These are phyloP conservation scores for Gleditsia sinensis DNA, from an alignment of 306 rosid species.

Conservation along the genomic window DNA sequence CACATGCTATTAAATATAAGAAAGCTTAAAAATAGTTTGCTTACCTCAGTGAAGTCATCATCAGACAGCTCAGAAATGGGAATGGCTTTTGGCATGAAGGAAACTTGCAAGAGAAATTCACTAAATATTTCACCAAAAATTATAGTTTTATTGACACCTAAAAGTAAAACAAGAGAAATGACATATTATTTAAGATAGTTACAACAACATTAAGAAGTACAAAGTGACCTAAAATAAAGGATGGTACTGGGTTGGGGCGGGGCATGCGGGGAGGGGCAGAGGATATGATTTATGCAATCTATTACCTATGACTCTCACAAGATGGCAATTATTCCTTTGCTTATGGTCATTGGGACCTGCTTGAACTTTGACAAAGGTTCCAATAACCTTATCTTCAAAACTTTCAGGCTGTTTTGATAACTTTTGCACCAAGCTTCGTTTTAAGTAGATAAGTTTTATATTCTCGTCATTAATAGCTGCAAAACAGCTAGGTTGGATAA, in stretches of 20 bases:
- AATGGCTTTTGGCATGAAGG: conserved; percentile 38
- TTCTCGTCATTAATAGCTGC: conserved; percentile 49
- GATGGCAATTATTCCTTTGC: conserved; percentile 37
- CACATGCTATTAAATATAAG: not conserved
- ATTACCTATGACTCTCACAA: conserved; percentile 44
- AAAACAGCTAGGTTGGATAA: conserved; percentile 28
- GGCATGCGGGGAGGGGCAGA: not conserved
- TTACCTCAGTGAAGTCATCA: conserved; percentile 71
- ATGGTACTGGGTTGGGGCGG: no score
- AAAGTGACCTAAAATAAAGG: not conserved
- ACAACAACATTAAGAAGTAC: conserved; percentile 4
- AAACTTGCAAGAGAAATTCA: conserved; percentile 57
- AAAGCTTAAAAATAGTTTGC: not conserved
- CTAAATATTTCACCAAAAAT: conserved; percentile 21
- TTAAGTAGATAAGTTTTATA: conserved; percentile 55
- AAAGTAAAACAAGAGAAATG: conserved; percentile 18
- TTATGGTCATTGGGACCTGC: conserved; percentile 32
- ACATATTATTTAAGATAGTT: conserved; percentile 7
- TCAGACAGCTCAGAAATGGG: conserved; percentile 62
- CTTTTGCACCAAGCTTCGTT: conserved; percentile 59
- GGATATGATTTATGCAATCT: conserved; percentile 14
- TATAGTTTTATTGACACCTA: conserved; percentile 64
- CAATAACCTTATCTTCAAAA: conserved; percentile 52
- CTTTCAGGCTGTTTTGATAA: conserved; percentile 49
- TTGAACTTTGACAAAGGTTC: conserved; percentile 52